phyloP scores from a whole-genome alignment of 495 filamentous ascomycete genomes.

The Penicillium silybi region DNA sequence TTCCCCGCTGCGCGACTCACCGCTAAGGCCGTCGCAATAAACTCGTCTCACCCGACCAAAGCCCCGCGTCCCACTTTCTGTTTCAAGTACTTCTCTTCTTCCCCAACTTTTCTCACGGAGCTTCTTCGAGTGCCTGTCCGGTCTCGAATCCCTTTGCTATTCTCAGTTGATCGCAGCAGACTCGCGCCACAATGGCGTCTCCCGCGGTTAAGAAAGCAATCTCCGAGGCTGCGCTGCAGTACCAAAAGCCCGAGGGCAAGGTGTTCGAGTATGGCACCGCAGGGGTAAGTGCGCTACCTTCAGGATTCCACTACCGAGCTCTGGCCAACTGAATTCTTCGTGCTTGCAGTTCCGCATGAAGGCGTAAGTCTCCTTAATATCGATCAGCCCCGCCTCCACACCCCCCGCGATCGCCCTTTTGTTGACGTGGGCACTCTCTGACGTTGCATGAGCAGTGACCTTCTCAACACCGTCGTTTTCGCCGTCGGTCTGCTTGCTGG shows the following conservation, averaged over 20 bases:
- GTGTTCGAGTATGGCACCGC: slow-evolving; percentile 93
- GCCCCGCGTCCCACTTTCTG: slow-evolving; percentile 31
- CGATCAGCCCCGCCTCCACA: slow-evolving; percentile 37
- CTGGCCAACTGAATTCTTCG: slow-evolving; percentile 18
- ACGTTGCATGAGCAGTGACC: slow-evolving; percentile 33
- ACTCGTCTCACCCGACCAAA: slow-evolving; percentile 23
- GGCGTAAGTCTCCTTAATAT: slow-evolving; percentile 53
- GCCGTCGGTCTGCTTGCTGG: slow-evolving; percentile 85
- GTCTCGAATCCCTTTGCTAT: not conserved
- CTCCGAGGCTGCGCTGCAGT: slow-evolving; percentile 40
- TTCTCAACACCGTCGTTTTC: slow-evolving; percentile 86
- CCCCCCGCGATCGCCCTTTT: slow-evolving; percentile 32
- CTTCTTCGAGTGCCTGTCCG: slow-evolving; percentile 1
- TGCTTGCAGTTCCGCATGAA: slow-evolving; percentile 68
- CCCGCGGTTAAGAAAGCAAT: slow-evolving; percentile 43
- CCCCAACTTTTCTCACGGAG: slow-evolving; percentile 1
- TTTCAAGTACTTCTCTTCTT: slow-evolving; percentile 14
- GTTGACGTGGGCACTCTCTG: slow-evolving; percentile 25
- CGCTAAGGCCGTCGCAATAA: slow-evolving; percentile 34
- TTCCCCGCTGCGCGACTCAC: slow-evolving; percentile 28
- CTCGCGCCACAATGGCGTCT: slow-evolving; percentile 43
- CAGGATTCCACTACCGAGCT: slow-evolving; percentile 4
- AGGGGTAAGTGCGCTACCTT: slow-evolving; percentile 54
- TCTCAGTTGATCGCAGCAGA: slow-evolving; percentile 12
- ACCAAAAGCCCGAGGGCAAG: slow-evolving; percentile 63